Evolutionary conservation across 257 asterid species (phyloP).

Genomic region (Handroanthus guayacan): DNA sequence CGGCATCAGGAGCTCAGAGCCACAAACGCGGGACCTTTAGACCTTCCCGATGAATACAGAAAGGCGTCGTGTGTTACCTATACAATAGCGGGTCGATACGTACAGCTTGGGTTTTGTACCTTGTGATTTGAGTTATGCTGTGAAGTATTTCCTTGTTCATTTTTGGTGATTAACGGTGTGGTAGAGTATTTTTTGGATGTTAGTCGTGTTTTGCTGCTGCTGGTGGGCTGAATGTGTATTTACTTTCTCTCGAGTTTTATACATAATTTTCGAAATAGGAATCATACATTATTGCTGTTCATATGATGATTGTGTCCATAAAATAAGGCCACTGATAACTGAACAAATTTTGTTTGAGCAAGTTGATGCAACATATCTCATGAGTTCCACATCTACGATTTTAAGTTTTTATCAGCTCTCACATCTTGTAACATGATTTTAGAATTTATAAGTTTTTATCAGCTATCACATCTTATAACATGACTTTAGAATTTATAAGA

Average conservation of each 20-base stretch:
- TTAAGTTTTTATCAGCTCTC: too few species aligned
- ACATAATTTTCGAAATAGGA: slow-evolving; percentile 41
- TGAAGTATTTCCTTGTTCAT: slow-evolving; percentile 34
- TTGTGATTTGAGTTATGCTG: slow-evolving; percentile 31
- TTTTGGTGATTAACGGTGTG: slow-evolving; percentile 30
- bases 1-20: slow-evolving; percentile 24
- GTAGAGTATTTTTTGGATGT: slow-evolving; percentile 28
- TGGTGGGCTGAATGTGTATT: slow-evolving; percentile 44
- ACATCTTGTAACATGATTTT: too few species aligned
- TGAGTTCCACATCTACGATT: too few species aligned
- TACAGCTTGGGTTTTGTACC: slow-evolving; percentile 37
- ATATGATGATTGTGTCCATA: background rate
- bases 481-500: too few species aligned
- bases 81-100: slow-evolving; percentile 55
- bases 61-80: slow-evolving; percentile 45
- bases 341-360: too few species aligned
- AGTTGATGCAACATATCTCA: too few species aligned
- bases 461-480: too few species aligned
- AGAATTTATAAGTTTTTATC: too few species aligned
- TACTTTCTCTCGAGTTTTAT: slow-evolving; percentile 41
- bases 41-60: slow-evolving; percentile 46
- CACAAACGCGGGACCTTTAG: slow-evolving; percentile 35
- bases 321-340: too few species aligned
- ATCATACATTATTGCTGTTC: background rate
- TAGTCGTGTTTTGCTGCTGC: slow-evolving; percentile 25